Conservation (phyloP, 176 grass and related monocot species). For the Musa beccarii region DNA sequence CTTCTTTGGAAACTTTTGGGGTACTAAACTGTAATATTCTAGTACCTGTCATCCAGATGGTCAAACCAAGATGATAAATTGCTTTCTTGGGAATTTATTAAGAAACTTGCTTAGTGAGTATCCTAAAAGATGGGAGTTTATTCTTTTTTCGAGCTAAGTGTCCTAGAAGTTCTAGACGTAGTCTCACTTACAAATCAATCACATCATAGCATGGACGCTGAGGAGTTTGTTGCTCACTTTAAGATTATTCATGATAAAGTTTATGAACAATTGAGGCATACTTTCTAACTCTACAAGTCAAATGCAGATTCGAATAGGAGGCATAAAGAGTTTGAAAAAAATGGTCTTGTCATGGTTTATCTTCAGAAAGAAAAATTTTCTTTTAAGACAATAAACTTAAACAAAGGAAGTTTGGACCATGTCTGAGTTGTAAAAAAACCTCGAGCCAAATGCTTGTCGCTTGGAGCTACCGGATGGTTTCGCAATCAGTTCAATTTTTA, state of each 20-base stretch:
- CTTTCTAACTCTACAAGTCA: neutral
- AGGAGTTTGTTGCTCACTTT: neutral
- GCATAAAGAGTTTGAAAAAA: neutral
- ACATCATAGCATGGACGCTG: too few species aligned
- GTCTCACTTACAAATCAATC: neutral
- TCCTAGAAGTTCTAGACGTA: neutral
- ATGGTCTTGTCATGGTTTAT: neutral
- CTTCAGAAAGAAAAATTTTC: neutral
- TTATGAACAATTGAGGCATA: neutral
- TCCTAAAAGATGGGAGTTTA: neutral
- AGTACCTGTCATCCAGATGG: neutral
- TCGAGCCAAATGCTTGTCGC: neutral
- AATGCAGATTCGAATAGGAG: neutral
- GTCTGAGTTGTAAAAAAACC: neutral
- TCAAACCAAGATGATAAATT: neutral
- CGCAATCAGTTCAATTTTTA: neutral
- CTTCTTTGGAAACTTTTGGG: neutral
- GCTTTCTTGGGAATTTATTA: neutral
- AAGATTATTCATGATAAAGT: neutral
- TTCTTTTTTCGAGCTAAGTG: neutral
- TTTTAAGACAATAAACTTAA: too few species aligned
- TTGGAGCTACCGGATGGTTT: neutral
- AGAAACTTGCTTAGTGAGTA: neutral
- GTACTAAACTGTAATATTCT: neutral
- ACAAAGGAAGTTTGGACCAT: too few species aligned